Percentiles rank a stretch among this genome's conserved stretches.
phyloP scores from a whole-genome alignment of 2,329 filamentous ascomycete genomes.

The Cadophora luteo-olivacea region DNA sequence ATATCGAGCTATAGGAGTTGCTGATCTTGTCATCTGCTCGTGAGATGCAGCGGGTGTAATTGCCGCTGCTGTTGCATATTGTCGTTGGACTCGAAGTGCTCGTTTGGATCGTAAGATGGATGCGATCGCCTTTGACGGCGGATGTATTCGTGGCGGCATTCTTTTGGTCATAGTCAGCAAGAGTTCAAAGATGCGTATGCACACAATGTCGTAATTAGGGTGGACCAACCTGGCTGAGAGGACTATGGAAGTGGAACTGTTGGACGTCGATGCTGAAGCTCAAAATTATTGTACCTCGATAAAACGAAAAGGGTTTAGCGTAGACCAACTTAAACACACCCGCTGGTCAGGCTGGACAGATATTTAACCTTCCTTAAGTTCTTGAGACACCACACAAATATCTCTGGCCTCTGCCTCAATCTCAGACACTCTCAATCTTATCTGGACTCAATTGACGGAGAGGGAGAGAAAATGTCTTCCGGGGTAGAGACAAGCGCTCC shows the following conservation, averaged over 20 bases:
- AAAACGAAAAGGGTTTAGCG: slow-evolving; percentile 1
- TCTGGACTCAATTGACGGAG: slow-evolving; percentile 15
- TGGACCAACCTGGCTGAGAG: slow-evolving; percentile 24
- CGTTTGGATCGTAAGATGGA: slow-evolving; percentile 46
- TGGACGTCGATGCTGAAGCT: neutral
- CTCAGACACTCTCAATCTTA: neutral
- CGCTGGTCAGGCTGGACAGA: neutral
- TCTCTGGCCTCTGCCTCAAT: neutral
- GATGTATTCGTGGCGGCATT: slow-evolving; percentile 59
- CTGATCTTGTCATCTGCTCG: slow-evolving; percentile 53
- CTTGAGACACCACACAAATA: slow-evolving; percentile 2
- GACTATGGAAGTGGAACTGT: neutral
- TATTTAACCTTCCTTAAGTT: neutral
- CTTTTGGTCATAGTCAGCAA: slow-evolving; percentile 31
- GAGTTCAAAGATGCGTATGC: neutral
- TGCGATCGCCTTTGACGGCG: slow-evolving; percentile 41
- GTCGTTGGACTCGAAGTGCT: slow-evolving; percentile 47
- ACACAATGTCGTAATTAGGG: slow-evolving; percentile 10
- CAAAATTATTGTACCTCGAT: slow-evolving; percentile 18
- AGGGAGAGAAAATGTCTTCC: slow-evolving; percentile 33
- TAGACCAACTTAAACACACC: too few species aligned
- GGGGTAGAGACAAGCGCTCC: slow-evolving; percentile 33
- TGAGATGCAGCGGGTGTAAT: slow-evolving; percentile 56
- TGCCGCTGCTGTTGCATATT: slow-evolving; percentile 58
- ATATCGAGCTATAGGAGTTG: slow-evolving; percentile 48